A percentile compares a stretch with the other conserved stretches of the same genome.
Evolutionary conservation across 1,139 yeast species (phyloP).

Genomic region (Entelexis paramagnoliae): DNA sequence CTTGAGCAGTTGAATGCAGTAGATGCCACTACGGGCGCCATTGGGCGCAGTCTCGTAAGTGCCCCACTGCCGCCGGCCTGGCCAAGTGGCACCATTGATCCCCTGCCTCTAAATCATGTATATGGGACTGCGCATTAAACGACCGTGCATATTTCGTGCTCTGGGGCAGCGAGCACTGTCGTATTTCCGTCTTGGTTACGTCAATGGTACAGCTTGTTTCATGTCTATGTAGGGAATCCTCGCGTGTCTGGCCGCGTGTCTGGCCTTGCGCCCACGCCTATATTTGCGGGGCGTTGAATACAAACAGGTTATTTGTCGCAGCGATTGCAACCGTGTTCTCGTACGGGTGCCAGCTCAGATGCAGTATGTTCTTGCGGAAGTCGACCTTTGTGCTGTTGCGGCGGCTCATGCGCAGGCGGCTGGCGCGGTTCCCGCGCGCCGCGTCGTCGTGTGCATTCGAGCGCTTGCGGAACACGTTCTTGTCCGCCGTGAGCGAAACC

Average conservation of each 20-base stretch:
- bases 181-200: no score
- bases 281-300: slow-evolving; percentile 28
- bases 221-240: neutral
- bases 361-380: slow-evolving; percentile 88
- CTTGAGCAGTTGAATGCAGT: no score
- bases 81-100: no score
- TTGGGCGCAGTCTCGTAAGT: no score
- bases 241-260: neutral
- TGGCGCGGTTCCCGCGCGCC: slow-evolving; percentile 18
- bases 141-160: no score
- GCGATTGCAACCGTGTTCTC: slow-evolving; percentile 97
- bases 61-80: no score
- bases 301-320: slow-evolving; percentile 75
- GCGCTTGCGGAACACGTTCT: slow-evolving; percentile 86
- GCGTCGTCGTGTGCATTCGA: slow-evolving; percentile 32
- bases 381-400: slow-evolving; percentile 49
- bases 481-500: slow-evolving; percentile 91
- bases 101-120: no score
- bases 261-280: neutral
- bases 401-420: slow-evolving; percentile 30
- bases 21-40: no score
- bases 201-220: neutral
- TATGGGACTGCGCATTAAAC: no score
- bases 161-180: no score
- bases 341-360: slow-evolving; percentile 95